These are phyloP conservation scores for Aspergillus indologenus DNA, from an alignment of 495 filamentous ascomycete species.

Conservation along the genomic window DNA sequence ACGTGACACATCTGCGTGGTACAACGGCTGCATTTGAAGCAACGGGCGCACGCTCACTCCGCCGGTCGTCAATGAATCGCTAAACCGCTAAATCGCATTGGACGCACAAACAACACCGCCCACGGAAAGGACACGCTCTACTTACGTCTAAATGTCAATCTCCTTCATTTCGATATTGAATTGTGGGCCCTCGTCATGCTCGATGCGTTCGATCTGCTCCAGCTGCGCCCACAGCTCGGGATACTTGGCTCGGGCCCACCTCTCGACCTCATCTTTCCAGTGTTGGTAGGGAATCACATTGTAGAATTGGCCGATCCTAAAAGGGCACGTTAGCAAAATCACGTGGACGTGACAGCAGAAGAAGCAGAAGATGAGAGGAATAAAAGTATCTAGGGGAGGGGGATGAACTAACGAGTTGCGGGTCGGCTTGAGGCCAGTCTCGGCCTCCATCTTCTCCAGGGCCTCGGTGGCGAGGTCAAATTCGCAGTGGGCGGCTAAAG, in stretches of 20 bases:
- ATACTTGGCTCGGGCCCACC: slow-evolving; percentile 66
- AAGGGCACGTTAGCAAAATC: slow-evolving; percentile 19
- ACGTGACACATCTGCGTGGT: background rate
- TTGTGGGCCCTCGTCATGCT: slow-evolving; percentile 36
- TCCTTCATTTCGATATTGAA: slow-evolving; percentile 27
- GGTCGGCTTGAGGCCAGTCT: slow-evolving; percentile 62
- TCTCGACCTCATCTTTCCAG: slow-evolving; percentile 63
- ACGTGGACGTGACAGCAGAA: background rate
- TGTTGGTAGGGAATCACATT: slow-evolving; percentile 61
- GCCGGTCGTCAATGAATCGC: no score
- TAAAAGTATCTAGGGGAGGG: background rate
- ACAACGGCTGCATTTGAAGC: no score
- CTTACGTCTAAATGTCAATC: slow-evolving; percentile 2
- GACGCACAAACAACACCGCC: background rate
- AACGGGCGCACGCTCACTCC: no score
- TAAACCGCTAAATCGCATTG: background rate
- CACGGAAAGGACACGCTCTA: background rate
- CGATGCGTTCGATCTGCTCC: slow-evolving; percentile 27
- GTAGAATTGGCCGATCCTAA: slow-evolving; percentile 67
- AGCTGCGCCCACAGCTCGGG: slow-evolving; percentile 66
- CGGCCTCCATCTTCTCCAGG: slow-evolving; percentile 60
- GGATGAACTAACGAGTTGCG: slow-evolving; percentile 62
- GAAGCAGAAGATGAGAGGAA: background rate
- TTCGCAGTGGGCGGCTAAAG: slow-evolving; percentile 65
- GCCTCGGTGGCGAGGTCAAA: slow-evolving; percentile 62